A percentile compares a stretch with the other conserved stretches of the same genome.
Evolutionary conservation across 2,329 filamentous ascomycete genomes (phyloP).

Genomic region (Parascedosporium putredinis): DNA sequence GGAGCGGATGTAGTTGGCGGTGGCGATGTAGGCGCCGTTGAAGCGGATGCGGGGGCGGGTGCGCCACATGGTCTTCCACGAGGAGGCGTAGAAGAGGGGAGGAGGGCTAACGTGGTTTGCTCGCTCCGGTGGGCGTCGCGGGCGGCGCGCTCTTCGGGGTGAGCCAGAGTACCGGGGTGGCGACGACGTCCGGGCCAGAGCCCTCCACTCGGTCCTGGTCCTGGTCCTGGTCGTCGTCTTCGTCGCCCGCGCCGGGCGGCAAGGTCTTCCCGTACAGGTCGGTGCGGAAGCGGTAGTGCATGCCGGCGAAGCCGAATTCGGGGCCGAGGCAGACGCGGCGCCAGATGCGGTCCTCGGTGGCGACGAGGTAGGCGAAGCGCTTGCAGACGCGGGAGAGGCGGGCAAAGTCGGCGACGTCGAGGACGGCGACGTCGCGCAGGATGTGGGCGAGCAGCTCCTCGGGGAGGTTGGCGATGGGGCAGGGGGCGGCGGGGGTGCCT

Average conservation of each 20-base stretch:
- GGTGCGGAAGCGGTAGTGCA: slow-evolving; percentile 71
- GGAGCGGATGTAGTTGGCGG: slow-evolving; percentile 84
- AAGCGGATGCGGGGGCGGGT: slow-evolving; percentile 78
- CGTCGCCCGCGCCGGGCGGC: background rate
- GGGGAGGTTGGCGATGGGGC: slow-evolving; percentile 66
- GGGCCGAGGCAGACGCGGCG: slow-evolving; percentile 58
- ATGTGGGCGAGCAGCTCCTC: slow-evolving; percentile 80
- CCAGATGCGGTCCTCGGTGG: slow-evolving; percentile 81
- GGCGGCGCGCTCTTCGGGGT: slow-evolving; percentile 21
- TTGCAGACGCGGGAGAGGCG: slow-evolving; percentile 77
- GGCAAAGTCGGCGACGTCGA: slow-evolving; percentile 67
- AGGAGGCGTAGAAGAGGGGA: slow-evolving; percentile 35
- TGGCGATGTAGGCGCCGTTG: slow-evolving; percentile 93
- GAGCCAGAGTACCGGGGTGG: background rate
- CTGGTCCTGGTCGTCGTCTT: slow-evolving; percentile 20
- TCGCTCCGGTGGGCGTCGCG: slow-evolving; percentile 20
- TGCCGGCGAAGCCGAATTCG: slow-evolving; percentile 69
- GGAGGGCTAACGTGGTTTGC: slow-evolving; percentile 28
- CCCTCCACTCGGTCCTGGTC: slow-evolving; percentile 19
- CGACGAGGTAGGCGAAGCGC: slow-evolving; percentile 72
- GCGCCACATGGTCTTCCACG: slow-evolving; percentile 66
- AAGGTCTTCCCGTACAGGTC: slow-evolving; percentile 47
- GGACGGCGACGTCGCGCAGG: slow-evolving; percentile 57
- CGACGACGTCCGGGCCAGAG: background rate
- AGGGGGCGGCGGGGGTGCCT: slow-evolving; percentile 62